Evolutionary conservation across 2,329 filamentous ascomycete species (phyloP).

Genomic region (Westerdykella ornata): DNA sequence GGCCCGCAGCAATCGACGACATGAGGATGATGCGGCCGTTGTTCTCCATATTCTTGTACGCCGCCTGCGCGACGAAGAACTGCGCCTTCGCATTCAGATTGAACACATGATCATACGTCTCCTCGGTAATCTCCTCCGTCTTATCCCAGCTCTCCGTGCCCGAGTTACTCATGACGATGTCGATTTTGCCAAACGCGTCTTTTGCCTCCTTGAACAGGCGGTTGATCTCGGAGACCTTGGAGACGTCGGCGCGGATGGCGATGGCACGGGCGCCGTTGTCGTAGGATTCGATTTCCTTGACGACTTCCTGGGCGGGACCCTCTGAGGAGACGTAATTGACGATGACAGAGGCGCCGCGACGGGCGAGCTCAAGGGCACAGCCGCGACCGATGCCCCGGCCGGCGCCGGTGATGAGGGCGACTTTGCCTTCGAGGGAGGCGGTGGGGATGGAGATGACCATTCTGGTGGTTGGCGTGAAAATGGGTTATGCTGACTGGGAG

Average conservation of each 20-base stretch:
- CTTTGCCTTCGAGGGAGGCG: slow-evolving; percentile 47
- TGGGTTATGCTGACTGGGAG: background rate
- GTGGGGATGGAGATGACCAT: slow-evolving; percentile 42
- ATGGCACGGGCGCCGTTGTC: slow-evolving; percentile 48
- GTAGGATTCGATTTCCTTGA: slow-evolving; percentile 41
- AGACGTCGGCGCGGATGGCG: slow-evolving; percentile 55
- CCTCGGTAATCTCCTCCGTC: slow-evolving; percentile 60
- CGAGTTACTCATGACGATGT: slow-evolving; percentile 48
- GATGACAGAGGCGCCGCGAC: slow-evolving; percentile 57
- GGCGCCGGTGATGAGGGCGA: slow-evolving; percentile 56
- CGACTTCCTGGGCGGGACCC: slow-evolving; percentile 45
- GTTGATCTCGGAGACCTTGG: slow-evolving; percentile 52
- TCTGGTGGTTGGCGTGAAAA: slow-evolving; percentile 9
- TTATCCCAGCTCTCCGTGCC: slow-evolving; percentile 62
- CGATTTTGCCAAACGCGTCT: slow-evolving; percentile 39
- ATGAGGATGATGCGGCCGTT: slow-evolving; percentile 70
- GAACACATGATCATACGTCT: slow-evolving; percentile 67
- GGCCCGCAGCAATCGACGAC: slow-evolving; percentile 61
- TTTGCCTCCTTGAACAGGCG: slow-evolving; percentile 47
- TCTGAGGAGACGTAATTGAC: slow-evolving; percentile 58
- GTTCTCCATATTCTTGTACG: slow-evolving; percentile 61
- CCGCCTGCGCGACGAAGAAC: slow-evolving; percentile 73
- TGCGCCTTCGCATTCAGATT: slow-evolving; percentile 62
- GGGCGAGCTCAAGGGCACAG: slow-evolving; percentile 60
- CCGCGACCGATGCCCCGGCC: slow-evolving; percentile 61